Conservation (phyloP, 176 grass and related monocot species). For the Urochloa ruziziensis region DNA sequence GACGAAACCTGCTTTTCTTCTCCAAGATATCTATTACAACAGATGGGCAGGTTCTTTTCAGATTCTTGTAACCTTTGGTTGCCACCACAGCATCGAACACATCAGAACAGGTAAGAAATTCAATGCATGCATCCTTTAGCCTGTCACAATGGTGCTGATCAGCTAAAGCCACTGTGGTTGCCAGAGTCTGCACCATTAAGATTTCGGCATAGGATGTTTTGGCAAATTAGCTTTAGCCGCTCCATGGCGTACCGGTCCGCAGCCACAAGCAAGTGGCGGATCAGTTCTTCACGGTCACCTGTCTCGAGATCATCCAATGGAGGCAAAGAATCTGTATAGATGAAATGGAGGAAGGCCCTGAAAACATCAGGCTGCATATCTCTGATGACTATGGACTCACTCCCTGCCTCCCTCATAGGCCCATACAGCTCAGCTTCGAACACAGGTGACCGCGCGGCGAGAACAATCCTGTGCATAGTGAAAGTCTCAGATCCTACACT, state of each 20-base stretch:
- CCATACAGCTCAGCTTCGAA: background rate
- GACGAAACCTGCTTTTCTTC: no score
- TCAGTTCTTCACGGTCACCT: background rate
- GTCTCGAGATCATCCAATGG: background rate
- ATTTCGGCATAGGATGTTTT: background rate
- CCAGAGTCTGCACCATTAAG: constrained; percentile 29
- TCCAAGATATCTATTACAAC: no score
- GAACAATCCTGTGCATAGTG: background rate
- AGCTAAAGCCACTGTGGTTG: constrained; percentile 32
- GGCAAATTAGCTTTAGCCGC: constrained; percentile 30
- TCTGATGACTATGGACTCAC: background rate
- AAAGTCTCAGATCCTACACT: background rate
- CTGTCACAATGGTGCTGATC: background rate
- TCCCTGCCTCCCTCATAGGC: no score
- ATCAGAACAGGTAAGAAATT: background rate
- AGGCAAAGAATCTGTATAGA: constrained; percentile 31
- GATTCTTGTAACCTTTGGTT: background rate
- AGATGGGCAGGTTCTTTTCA: no score
- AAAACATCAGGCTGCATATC: background rate
- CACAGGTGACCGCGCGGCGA: background rate
- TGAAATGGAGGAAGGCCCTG: constrained; percentile 35
- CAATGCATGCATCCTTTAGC: background rate
- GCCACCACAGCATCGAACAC: background rate
- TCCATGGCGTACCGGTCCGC: constrained; percentile 40
- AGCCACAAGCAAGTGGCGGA: constrained; percentile 34